Percentiles rank a stretch among this genome's conserved stretches.
These are phyloP conservation scores for Chrysophaeum taylorii DNA, from an alignment of 352 stramenopile genomes.

Conservation along the genomic window DNA sequence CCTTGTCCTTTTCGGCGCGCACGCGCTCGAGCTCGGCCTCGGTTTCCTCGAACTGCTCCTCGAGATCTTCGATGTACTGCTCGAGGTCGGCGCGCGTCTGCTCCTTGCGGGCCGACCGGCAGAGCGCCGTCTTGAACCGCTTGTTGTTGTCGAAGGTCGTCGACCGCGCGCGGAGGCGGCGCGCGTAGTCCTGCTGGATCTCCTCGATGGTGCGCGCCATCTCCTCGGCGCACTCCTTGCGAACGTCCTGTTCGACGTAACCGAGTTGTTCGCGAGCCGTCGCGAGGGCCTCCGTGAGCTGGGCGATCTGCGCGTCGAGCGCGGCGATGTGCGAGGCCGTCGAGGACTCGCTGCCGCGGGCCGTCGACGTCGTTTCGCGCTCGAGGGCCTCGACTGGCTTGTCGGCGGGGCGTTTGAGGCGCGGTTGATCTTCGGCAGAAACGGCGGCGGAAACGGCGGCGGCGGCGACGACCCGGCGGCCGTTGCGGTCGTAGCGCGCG, in stretches of 20 bases:
- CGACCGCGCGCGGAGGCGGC: not conserved
- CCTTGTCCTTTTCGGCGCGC: not conserved
- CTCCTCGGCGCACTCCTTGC: constrained; percentile 77
- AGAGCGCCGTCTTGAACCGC: constrained; percentile 30
- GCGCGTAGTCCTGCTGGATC: constrained; percentile 18
- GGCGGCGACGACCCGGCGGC: not conserved
- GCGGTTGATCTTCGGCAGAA: not conserved
- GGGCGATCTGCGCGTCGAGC: too few species aligned
- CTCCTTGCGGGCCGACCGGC: constrained; percentile 22
- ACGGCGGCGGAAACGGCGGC: not conserved
- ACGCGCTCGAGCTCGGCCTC: constrained; percentile 29
- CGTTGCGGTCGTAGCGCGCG: constrained; percentile 3
- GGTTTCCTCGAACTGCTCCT: constrained; percentile 36
- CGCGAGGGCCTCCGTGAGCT: constrained; percentile 46
- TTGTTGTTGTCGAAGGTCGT: not conserved
- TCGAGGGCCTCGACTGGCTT: not conserved
- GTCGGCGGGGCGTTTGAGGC: not conserved
- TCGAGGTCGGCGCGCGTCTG: constrained; percentile 42
- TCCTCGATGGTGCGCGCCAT: constrained; percentile 60
- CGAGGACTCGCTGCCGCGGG: too few species aligned
- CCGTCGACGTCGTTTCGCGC: too few species aligned
- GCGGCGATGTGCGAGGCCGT: too few species aligned
- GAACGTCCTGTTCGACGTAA: constrained; percentile 85
- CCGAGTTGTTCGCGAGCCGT: constrained; percentile 80
- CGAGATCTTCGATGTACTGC: constrained; percentile 31